A percentile compares a stretch with the other conserved stretches of the same genome.
Conservation (phyloP, 140 eudicot species). For the Oenanthe javanica region DNA sequence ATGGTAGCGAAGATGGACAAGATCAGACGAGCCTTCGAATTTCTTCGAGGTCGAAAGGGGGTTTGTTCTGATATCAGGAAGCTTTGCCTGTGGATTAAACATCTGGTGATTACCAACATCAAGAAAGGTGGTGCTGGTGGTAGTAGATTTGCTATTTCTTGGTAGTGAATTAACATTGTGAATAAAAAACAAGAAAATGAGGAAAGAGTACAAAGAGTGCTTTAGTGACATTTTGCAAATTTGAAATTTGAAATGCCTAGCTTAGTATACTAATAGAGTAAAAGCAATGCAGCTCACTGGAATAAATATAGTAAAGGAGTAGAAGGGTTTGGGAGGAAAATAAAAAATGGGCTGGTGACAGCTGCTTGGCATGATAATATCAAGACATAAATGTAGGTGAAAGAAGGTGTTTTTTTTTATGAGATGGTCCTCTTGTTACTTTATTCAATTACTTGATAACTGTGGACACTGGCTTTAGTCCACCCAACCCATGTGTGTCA, state of each 20-base stretch:
- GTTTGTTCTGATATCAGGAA: background rate
- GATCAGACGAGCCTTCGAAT: conserved; percentile 33
- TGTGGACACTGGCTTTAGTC: conserved; percentile 3
- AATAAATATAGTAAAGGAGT: background rate
- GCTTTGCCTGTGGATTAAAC: background rate
- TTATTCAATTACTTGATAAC: conserved; percentile 4
- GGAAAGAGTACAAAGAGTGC: background rate
- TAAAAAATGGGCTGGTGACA: conserved; percentile 1
- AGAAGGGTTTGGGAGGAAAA: background rate
- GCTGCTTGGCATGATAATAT: conserved; percentile 6
- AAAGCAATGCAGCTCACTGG: background rate
- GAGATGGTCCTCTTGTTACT: background rate
- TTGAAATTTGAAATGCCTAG: background rate
- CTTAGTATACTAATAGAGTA: background rate
- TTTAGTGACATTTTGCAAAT: background rate
- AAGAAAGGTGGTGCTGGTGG: background rate
- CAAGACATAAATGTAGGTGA: conserved; percentile 4
- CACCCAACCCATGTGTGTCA: conserved; percentile 5
- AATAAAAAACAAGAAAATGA: background rate
- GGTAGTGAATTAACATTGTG: background rate
- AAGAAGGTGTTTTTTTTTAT: conserved; percentile 1
- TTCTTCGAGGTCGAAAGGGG: conserved; percentile 16
- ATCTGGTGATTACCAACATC: background rate
- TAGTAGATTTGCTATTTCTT: background rate
- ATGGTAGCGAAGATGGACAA: conserved; percentile 11